A percentile compares a stretch with the other conserved stretches of the same genome.
phyloP scores from a whole-genome alignment of 805 yeast species.

The Yarrowia divulgata region DNA sequence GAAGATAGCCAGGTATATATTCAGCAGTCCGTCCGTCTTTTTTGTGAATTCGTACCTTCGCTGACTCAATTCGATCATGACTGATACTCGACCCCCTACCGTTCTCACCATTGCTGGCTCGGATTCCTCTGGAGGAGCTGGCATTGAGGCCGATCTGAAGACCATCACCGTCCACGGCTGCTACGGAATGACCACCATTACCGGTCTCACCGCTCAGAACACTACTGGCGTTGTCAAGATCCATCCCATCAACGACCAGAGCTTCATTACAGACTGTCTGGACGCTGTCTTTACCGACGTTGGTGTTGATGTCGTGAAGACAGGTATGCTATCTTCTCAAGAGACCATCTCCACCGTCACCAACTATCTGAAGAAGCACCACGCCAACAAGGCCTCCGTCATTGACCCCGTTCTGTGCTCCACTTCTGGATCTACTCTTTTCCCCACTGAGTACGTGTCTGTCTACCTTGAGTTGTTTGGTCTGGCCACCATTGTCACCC shows the following conservation, averaged over 20 bases:
- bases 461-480: slow-evolving; percentile 53
- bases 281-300: slow-evolving; percentile 66
- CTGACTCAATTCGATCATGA: slow-evolving; percentile 18
- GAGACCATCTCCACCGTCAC: slow-evolving; percentile 61
- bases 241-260: slow-evolving; percentile 53
- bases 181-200: slow-evolving; percentile 76
- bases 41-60: not conserved
- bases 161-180: slow-evolving; percentile 77
- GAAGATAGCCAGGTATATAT: slow-evolving; percentile 25
- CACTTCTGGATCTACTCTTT: slow-evolving; percentile 73
- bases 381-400: slow-evolving; percentile 55
- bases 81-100: slow-evolving; percentile 22
- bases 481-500: slow-evolving; percentile 70
- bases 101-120: slow-evolving; percentile 59
- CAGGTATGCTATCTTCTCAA: slow-evolving; percentile 71
- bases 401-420: slow-evolving; percentile 88
- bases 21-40: not conserved
- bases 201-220: slow-evolving; percentile 84
- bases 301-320: slow-evolving; percentile 70
- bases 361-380: slow-evolving; percentile 50
- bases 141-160: slow-evolving; percentile 87
- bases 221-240: slow-evolving; percentile 56
- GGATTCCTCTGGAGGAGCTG: slow-evolving; percentile 90
- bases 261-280: slow-evolving; percentile 58
- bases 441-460: slow-evolving; percentile 44